Percentiles rank a stretch among this genome's conserved stretches.
Evolutionary conservation across 768 basidiomycete genomes (phyloP).

Genomic region (Boletellus sp.): DNA sequence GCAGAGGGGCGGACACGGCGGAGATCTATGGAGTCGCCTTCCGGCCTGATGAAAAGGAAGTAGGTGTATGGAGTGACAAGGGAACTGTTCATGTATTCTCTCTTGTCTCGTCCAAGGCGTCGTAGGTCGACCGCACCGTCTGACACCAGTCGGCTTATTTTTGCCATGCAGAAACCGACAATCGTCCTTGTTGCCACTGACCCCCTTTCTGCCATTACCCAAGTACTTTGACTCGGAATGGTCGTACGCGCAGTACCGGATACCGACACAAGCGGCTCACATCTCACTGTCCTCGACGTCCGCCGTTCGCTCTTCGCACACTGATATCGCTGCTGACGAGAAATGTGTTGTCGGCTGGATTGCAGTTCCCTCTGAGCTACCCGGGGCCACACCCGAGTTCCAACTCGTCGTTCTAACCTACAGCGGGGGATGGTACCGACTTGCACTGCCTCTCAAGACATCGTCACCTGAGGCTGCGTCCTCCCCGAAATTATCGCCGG

Average conservation of each 20-base stretch:
- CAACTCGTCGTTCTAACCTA: constrained; percentile 86
- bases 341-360: constrained; percentile 89
- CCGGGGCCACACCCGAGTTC: constrained; percentile 44
- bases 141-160: constrained; percentile 3
- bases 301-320: constrained; percentile 48
- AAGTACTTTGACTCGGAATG: constrained; percentile 95
- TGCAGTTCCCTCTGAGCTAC: constrained; percentile 39
- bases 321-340: constrained; percentile 74
- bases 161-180: constrained; percentile 66
- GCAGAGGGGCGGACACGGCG: constrained; percentile 85
- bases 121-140: constrained; percentile 44
- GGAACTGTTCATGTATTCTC: constrained; percentile 91
- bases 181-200: constrained; percentile 75
- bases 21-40: constrained; percentile 90
- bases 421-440: constrained; percentile 88
- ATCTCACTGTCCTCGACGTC: constrained; percentile 73
- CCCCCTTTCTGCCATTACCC: constrained; percentile 77
- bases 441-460: constrained; percentile 51
- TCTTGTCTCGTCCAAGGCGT: constrained; percentile 58
- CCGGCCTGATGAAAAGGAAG: constrained; percentile 77
- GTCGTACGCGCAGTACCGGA: constrained; percentile 91
- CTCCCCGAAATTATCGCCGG: constrained; percentile 41
- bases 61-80: constrained; percentile 94
- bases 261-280: constrained; percentile 81
- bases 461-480: constrained; percentile 32